Evolutionary conservation across 257 asterid species (phyloP).

Genomic region (Solanum tarapatanum): DNA sequence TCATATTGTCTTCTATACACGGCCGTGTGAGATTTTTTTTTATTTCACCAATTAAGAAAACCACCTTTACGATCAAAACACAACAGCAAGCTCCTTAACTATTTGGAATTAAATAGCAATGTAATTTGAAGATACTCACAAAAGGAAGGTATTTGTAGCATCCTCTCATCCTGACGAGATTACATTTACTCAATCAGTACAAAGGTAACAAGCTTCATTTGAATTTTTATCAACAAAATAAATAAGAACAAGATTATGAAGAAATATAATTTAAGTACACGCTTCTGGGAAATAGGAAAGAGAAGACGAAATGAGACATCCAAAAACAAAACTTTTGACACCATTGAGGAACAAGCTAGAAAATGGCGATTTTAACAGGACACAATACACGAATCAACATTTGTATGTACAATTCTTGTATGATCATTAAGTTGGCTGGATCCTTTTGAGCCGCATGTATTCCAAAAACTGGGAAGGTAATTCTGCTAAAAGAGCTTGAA

Average conservation of each 20-base stretch:
- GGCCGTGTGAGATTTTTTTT: not conserved
- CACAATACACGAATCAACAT: not conserved
- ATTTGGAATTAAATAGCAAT: not conserved
- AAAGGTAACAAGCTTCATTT: not conserved
- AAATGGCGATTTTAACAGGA: not conserved
- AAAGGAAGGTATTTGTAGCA: not conserved
- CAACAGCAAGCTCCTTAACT: not conserved
- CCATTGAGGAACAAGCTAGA: not conserved
- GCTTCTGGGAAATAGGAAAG: not conserved
- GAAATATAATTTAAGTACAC: not conserved
- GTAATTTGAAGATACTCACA: not conserved
- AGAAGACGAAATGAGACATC: not conserved
- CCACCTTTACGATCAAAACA: not conserved
- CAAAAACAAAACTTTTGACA: not conserved
- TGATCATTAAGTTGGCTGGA: conserved; percentile 38
- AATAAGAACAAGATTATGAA: not conserved
- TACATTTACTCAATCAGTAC: not conserved
- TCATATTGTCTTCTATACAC: not conserved
- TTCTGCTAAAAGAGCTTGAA: conserved; percentile 82
- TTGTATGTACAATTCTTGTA: conserved; percentile 40
- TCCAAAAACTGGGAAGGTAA: conserved; percentile 80
- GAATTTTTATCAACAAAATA: not conserved
- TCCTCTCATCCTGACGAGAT: not conserved
- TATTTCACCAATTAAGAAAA: not conserved
- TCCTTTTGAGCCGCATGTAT: conserved; percentile 31